Evolutionary conservation across 2,329 filamentous ascomycete genomes (phyloP).

Genomic region (Colletotrichum tabaci): DNA sequence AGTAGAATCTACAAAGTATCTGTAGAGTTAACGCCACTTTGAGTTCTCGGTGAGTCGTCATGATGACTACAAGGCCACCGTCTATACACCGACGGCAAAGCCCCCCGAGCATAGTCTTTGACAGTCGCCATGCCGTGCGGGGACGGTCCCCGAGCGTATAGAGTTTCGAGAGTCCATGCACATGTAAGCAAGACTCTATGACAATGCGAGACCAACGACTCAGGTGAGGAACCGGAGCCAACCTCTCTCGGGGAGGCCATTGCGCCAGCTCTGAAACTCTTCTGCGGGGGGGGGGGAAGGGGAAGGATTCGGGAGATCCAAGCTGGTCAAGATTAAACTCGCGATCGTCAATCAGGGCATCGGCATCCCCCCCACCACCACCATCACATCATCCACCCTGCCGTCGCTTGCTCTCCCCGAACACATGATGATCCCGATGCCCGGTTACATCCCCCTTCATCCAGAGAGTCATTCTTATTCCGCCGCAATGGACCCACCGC

Average conservation of each 20-base stretch:
- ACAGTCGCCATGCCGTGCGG: constrained; percentile 1
- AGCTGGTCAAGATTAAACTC: constrained; percentile 36
- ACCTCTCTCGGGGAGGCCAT: constrained; percentile 12
- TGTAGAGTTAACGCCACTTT: neutral
- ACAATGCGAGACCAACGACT: constrained; percentile 17
- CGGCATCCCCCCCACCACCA: neutral
- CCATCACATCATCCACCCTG: no score
- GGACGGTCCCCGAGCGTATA: constrained; percentile 28
- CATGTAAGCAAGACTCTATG: constrained; percentile 14
- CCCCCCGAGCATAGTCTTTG: neutral
- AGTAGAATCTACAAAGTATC: no score
- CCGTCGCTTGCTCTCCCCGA: constrained; percentile 35
- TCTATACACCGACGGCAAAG: constrained; percentile 15
- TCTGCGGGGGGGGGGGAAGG: constrained; percentile 16
- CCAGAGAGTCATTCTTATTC: constrained; percentile 4
- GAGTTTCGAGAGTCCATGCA: constrained; percentile 2
- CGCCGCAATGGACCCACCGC: constrained; percentile 39
- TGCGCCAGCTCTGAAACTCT: constrained; percentile 37
- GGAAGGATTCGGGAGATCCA: constrained; percentile 11
- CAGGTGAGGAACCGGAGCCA: constrained; percentile 3
- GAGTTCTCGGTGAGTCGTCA: constrained; percentile 4
- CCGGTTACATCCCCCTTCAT: neutral
- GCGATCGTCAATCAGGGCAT: constrained; percentile 3
- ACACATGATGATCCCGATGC: constrained; percentile 29
- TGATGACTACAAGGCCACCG: neutral